A percentile compares a stretch with the other conserved stretches of the same genome.
Evolutionary conservation across 768 basidiomycete genomes (phyloP).

Genomic region (Cystobasidiopsis lactophilus): DNA sequence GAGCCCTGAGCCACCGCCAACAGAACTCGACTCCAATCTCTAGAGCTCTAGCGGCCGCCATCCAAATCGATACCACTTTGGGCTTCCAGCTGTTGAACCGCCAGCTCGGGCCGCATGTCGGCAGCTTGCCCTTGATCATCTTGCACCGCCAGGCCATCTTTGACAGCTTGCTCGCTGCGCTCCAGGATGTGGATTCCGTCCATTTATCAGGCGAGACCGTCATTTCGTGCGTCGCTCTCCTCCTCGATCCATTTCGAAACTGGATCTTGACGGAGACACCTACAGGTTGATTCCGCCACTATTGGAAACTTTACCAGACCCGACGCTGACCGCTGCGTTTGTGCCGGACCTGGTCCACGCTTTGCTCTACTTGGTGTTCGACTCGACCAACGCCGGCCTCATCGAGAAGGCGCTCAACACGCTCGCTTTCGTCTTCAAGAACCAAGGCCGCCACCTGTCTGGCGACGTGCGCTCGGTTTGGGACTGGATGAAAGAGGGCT

Average conservation of each 20-base stretch:
- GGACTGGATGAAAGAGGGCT: neutral
- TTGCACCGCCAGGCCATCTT: conserved; percentile 4
- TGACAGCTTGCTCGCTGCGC: neutral
- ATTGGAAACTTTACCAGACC: neutral
- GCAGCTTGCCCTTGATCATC: conserved; percentile 8
- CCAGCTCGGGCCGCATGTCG: neutral
- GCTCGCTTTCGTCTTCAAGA: neutral
- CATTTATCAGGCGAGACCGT: neutral
- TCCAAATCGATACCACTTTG: conserved; percentile 6
- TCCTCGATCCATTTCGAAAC: neutral
- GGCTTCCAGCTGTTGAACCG: conserved; percentile 1
- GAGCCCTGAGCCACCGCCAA: too few relatives aligned
- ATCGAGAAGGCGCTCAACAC: neutral
- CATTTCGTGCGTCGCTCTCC: neutral
- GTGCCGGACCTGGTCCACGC: neutral
- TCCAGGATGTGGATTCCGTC: neutral
- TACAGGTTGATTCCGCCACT: neutral
- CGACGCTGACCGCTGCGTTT: neutral
- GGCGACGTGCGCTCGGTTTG: neutral
- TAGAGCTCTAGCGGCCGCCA: conserved; percentile 7
- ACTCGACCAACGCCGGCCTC: neutral
- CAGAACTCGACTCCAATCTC: too few relatives aligned
- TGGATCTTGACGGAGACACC: neutral
- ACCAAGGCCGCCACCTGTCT: neutral
- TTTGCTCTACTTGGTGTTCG: neutral